Evolutionary conservation across 768 basidiomycete species (phyloP), one percentile per base, ranked within the genome.

Genomic region (Tylopilus intermedius): DNA sequence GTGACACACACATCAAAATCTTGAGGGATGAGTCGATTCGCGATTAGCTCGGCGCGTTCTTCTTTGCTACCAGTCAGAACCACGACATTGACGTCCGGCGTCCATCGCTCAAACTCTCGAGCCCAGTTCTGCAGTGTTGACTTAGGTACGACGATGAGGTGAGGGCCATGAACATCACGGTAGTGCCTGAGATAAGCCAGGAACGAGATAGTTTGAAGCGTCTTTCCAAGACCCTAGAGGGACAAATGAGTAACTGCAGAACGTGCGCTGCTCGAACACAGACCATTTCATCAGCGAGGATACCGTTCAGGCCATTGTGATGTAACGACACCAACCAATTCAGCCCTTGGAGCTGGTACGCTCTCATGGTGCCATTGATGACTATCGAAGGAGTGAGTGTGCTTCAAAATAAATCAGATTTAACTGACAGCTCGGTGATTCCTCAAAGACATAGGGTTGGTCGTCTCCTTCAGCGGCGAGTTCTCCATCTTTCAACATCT

Each of bases 241-340:
- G 35, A 15, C 43, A n/a, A 58, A 56, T 51, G 48, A 54, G 41
- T 2, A 10, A 50, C 15, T 14, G n/a, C 15, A 8, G 39, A 13
- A n/a, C 8, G 22, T 8, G 11, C 6, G 33, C 22, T 14, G 26
- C 8, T 43, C 62, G 30, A 51, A 53, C 18, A 60, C 69, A 11
- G 58, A 83, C 79, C 95, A 97, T 98, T 71, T 98, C 95, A 61
- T 99, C 95, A 0, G 95, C 94, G 8, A 98, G 82, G 53, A 98
- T 98, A 45, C 95, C 94, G 56, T 97, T 97, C 56, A 98, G 76
- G 41, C 94, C 94, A 61, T 98, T 96, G 65, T 96, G 93, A 62
- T 99, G 88, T 2, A 99, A 74, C 0, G 92, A 90, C 4, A 94
- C 85, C 93, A 98, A 88, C 94, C 95, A 96, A 66, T 95, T 95